These are phyloP conservation scores for Botrytis aclada DNA, from an alignment of 2,329 filamentous ascomycete genomes.

Conservation along the genomic window DNA sequence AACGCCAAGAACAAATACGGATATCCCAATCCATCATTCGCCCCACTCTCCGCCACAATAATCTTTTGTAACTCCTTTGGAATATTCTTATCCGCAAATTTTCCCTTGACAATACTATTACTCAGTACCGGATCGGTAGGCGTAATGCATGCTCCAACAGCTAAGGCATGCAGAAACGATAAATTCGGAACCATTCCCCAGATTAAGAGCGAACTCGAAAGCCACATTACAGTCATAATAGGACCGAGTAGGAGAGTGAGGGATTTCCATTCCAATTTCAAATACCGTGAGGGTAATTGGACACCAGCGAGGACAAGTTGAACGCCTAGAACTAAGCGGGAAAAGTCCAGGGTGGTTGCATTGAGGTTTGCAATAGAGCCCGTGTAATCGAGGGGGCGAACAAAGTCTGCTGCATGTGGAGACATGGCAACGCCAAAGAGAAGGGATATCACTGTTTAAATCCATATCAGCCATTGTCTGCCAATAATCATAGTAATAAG, in stretches of 20 bases:
- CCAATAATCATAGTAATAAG: not conserved
- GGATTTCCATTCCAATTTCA: constrained; percentile 74
- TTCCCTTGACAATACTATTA: constrained; percentile 88
- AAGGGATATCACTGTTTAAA: constrained; percentile 73
- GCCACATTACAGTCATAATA: constrained; percentile 84
- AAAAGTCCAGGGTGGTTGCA: constrained; percentile 77
- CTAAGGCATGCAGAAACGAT: constrained; percentile 73
- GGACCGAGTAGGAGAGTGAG: constrained; percentile 74
- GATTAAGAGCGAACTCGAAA: constrained; percentile 73
- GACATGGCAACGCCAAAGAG: constrained; percentile 76
- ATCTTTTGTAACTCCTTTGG: constrained; percentile 77
- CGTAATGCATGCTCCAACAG: constrained; percentile 81
- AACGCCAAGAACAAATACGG: constrained; percentile 83
- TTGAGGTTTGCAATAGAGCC: constrained; percentile 58
- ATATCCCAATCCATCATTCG: constrained; percentile 83
- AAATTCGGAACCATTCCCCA: constrained; percentile 73
- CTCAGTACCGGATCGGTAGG: constrained; percentile 87
- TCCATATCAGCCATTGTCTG: not conserved
- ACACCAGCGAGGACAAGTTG: constrained; percentile 87
- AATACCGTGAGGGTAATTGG: constrained; percentile 79
- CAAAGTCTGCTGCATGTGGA: constrained; percentile 71
- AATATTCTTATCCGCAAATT: constrained; percentile 88
- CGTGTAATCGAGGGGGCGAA: constrained; percentile 75
- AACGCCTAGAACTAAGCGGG: constrained; percentile 81
- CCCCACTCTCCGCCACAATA: constrained; percentile 76